Base-by-base conservation (phyloP, 2,329 filamentous ascomycete species). In the Chaetomium strumarium region DNA sequence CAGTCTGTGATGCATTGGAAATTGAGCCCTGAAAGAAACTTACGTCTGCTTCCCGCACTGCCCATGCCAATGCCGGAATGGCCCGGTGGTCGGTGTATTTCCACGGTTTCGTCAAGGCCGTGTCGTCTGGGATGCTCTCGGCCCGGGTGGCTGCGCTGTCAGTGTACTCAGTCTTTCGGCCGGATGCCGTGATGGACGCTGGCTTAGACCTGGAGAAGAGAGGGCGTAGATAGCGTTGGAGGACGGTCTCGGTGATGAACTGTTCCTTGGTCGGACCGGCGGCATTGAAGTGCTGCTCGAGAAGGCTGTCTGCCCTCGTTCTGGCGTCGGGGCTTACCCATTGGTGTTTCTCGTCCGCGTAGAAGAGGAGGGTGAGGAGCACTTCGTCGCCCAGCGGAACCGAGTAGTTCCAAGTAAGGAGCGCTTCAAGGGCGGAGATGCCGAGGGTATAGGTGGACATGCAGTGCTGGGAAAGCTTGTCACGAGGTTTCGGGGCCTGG, bases 221-320 rank as follows among this genome's bases (percentile, higher is more conserved):
- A 29, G 84, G 84, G 36, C 83, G 83, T 46, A 91, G 75, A 62
- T 83, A 83, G 61, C 71, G 69, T 56, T 77, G 73, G 4, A 91
- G 76, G 51, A 90, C 72, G 37, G 75, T 69, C n/a, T 75, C 71
- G 16, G 76, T 70, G 58, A 83, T 70, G 58, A 82, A 77, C 3
- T 3, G 55, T 20, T n/a, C 55, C 24, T 47, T 63, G 17, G 13
- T 42, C 52, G 10, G 24, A 29, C 7, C 14, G 11, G 53, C 12
- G 5, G 70, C 2, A n/a, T 51, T 13, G 5, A 72, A 46, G 1
- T 68, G 62, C 1, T 56, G 17, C 1, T 61, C 40, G 5, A 78
- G 56, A 1, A 77, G 55, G 2, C 44, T 36, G 0, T 38, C 37
- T 1, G 76, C 70, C 1, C 60, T 46, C 0, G 46, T n/a, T 5